Evolutionary conservation across 352 stramenopile species (phyloP), one percentile per base, ranked within the genome.

Genomic region (Globisporangium polare): DNA sequence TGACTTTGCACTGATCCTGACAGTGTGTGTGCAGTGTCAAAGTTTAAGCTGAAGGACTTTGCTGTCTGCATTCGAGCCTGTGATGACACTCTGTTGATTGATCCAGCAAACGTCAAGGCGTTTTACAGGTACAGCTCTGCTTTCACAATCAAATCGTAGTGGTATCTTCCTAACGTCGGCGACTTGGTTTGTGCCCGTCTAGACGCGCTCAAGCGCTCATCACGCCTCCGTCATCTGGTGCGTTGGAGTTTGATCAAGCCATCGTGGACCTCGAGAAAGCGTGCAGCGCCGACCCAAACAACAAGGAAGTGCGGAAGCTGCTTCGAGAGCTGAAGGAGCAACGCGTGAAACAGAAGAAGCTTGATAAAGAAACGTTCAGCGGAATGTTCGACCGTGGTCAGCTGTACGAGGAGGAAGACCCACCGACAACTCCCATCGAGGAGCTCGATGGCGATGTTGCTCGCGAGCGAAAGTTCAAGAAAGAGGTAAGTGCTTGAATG

Each of bases 301-400:
- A 90, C 51, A 74, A 77, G 37, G 77, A 80, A 18, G 78, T 92
- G 8, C 71, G 74, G 1, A 90, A 87, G 54, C 65, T 92, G 3
- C 78, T 90, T 22, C 81, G 78, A 13, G 77, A 89, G 51, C 62
- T 94, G 2, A 81, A 84, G 49, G 79, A 91, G 29, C 82, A 92
- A 52, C 69, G 82, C 17, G 65, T 67, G 1, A 81, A 80, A 26
- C 86, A 95, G 61, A 79, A 74, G 18, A 59, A 81, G 37, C 62
- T 90, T 18, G 86, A 95, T 51, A 80, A 80, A 53, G 69, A 78
- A 10, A 95, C 86, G 5, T 95, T 95, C 65, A 90, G 69, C 12
- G 86, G 84, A 17, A 92, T 95, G 86, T 95, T 94, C 42, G 65
- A 88, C 26, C 79, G 84, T 53, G 86, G 86, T 0, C 57, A 78